Evolutionary conservation across 2,329 filamentous ascomycete genomes (phyloP).

Genomic region (Alternaria arbusti): DNA sequence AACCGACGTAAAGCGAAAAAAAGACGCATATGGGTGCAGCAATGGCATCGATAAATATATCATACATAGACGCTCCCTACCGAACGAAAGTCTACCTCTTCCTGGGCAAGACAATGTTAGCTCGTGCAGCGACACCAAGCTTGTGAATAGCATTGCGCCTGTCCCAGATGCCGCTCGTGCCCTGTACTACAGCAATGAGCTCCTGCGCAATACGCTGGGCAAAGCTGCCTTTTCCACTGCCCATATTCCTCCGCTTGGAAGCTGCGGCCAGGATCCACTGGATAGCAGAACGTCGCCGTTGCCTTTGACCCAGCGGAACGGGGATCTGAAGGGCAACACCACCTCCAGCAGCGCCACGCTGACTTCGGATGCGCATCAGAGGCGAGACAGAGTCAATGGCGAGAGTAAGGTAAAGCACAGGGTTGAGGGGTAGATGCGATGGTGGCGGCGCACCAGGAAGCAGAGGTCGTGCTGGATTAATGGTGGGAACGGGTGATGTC

Average conservation of each 20-base stretch:
- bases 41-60: background rate
- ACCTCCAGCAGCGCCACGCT: conserved; percentile 83
- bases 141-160: conserved; percentile 80
- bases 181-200: conserved; percentile 86
- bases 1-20: background rate
- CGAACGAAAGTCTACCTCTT: conserved; percentile 29
- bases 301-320: conserved; percentile 73
- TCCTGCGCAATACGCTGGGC: conserved; percentile 83
- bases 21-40: background rate
- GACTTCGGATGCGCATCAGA: conserved; percentile 77
- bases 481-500: conserved; percentile 78
- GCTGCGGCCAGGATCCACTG: conserved; percentile 90
- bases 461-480: conserved; percentile 73
- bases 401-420: conserved; percentile 84
- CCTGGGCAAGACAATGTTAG: conserved; percentile 64
- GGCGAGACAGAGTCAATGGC: conserved; percentile 94
- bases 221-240: conserved; percentile 74
- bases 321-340: conserved; percentile 85
- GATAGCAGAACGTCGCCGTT: conserved; percentile 79
- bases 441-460: conserved; percentile 79
- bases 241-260: conserved; percentile 75
- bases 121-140: conserved; percentile 76
- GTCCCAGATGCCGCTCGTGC: conserved; percentile 83
- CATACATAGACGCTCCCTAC: conserved; percentile 1
- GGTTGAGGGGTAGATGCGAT: conserved; percentile 83